Evolutionary conservation across 2,329 filamentous ascomycete species (phyloP).

Genomic region (Trichoderma arundinaceum): DNA sequence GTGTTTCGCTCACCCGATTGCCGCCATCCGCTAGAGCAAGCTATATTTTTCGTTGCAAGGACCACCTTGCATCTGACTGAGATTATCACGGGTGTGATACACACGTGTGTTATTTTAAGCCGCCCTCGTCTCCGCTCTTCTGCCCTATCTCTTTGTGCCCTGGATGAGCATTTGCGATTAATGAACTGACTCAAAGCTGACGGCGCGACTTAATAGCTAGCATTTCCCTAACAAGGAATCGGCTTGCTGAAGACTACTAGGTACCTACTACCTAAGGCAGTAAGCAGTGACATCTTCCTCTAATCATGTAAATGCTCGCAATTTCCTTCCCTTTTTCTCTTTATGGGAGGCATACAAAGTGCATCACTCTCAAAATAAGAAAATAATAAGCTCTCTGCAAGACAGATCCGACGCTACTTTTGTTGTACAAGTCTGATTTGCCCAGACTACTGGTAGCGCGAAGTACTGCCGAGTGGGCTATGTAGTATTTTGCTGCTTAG

Average conservation of each 20-base stretch:
- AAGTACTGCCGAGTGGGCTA: slow-evolving; percentile 2
- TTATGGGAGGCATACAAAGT: neutral
- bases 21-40: slow-evolving; percentile 10
- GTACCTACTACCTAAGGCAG: neutral
- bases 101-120: neutral
- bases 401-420: slow-evolving; percentile 12
- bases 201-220: no score
- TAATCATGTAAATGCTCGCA: neutral
- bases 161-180: neutral
- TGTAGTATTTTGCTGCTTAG: neutral
- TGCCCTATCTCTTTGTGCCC: neutral
- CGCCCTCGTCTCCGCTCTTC: neutral
- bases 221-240: neutral
- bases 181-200: neutral
- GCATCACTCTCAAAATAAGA: slow-evolving; percentile 3
- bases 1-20: slow-evolving; percentile 5
- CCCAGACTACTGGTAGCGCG: slow-evolving; percentile 6
- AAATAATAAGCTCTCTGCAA: slow-evolving; percentile 23
- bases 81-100: neutral
- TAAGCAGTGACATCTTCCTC: no score
- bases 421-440: slow-evolving; percentile 4
- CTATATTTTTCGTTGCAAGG: slow-evolving; percentile 10
- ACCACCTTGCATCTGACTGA: slow-evolving; percentile 2
- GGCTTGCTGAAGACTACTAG: neutral
- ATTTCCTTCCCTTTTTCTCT: neutral